A percentile compares a stretch with the other conserved stretches of the same genome.
Evolutionary conservation across 805 yeast genomes (phyloP).

Genomic region (Zygosaccharomyces rouxii): DNA sequence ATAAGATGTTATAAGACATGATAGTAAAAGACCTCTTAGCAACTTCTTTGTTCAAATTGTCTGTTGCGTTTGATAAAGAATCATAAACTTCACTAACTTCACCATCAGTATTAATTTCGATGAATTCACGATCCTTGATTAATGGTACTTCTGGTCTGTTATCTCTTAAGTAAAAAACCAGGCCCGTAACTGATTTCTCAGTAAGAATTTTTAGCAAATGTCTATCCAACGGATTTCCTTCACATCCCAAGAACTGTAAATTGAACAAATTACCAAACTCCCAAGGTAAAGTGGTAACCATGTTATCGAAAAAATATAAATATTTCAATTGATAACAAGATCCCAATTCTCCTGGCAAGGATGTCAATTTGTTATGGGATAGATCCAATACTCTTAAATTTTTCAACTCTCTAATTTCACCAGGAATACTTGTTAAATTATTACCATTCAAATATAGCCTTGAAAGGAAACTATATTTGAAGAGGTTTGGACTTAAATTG

Average conservation of each 20-base stretch:
- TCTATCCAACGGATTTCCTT: conserved; percentile 82
- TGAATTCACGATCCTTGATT: conserved; percentile 79
- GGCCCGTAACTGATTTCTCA: conserved; percentile 78
- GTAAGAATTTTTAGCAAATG: conserved; percentile 63
- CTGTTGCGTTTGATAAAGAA: conserved; percentile 32
- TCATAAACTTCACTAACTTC: conserved; percentile 40
- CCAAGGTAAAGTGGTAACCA: conserved; percentile 66
- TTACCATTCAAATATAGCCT: conserved; percentile 86
- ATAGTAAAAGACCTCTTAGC: conserved; percentile 55
- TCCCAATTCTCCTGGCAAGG: conserved; percentile 83
- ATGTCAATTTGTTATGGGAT: conserved; percentile 66
- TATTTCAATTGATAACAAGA: conserved; percentile 73
- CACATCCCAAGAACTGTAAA: conserved; percentile 82
- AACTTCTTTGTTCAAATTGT: conserved; percentile 23
- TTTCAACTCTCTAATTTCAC: conserved; percentile 58
- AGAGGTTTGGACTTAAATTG: conserved; percentile 65
- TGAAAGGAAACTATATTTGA: conserved; percentile 78
- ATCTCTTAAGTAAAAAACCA: conserved; percentile 78
- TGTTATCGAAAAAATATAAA: conserved; percentile 83
- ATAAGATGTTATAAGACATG: conserved; percentile 83
- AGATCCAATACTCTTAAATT: conserved; percentile 80
- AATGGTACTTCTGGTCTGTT: conserved; percentile 62
- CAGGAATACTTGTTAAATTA: conserved; percentile 63
- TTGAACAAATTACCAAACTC: conserved; percentile 84
- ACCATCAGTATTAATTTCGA: conserved; percentile 71